These are phyloP conservation scores for Aspergillus baeticus DNA, from an alignment of 495 filamentous ascomycete genomes.

Conservation along the genomic window DNA sequence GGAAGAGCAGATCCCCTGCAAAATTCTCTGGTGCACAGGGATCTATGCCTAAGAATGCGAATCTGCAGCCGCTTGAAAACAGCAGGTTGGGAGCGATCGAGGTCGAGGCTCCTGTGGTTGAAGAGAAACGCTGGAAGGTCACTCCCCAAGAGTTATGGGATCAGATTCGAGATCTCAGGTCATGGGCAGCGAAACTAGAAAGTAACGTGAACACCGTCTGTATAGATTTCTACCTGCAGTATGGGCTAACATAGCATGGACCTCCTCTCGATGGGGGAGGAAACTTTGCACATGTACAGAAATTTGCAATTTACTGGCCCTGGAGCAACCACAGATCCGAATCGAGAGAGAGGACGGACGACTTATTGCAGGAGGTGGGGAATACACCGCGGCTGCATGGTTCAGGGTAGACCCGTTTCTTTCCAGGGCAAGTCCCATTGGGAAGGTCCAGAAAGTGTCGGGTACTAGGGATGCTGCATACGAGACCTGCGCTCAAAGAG, in stretches of 20 bases:
- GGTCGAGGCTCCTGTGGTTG: constrained; percentile 4
- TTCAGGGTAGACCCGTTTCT: constrained; percentile 34
- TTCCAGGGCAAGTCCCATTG: constrained; percentile 30
- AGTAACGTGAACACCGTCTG: constrained; percentile 16
- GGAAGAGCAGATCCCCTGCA: not conserved
- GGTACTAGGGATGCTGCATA: constrained; percentile 5
- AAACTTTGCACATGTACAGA: constrained; percentile 10
- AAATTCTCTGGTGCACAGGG: not conserved
- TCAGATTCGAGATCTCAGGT: constrained; percentile 2
- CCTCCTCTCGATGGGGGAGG: not conserved
- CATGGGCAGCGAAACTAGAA: constrained; percentile 14
- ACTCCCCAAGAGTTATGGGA: constrained; percentile 11
- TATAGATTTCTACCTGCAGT: not conserved
- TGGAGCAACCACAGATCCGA: constrained; percentile 23
- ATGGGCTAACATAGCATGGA: not conserved
- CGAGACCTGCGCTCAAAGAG: constrained; percentile 24
- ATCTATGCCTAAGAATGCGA: constrained; percentile 14
- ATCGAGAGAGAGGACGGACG: constrained; percentile 12
- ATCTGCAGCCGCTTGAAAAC: constrained; percentile 23
- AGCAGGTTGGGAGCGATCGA: constrained; percentile 19
- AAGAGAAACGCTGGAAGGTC: constrained; percentile 18
- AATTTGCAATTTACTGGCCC: constrained; percentile 24
- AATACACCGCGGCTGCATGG: constrained; percentile 20
- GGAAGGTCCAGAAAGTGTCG: constrained; percentile 6
- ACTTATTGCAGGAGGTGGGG: constrained; percentile 9